Evolutionary conservation across 345 rosid species (phyloP).

Genomic region (Durio zibethinus): DNA sequence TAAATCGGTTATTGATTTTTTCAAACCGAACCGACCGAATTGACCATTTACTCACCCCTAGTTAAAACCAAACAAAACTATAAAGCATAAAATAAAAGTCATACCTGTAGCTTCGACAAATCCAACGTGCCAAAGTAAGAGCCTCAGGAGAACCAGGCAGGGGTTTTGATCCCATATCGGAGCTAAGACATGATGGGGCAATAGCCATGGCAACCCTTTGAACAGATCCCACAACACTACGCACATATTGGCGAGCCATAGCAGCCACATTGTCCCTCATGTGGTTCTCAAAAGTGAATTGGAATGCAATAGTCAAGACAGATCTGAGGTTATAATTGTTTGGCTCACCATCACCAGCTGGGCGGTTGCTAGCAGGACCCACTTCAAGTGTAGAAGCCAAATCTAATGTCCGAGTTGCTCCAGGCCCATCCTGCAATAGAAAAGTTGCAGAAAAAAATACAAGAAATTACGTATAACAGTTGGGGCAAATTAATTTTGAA

Average conservation of each 20-base stretch:
- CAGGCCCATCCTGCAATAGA: conserved; percentile 53
- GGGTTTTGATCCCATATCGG: conserved; percentile 44
- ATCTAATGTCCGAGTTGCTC: conserved; percentile 73
- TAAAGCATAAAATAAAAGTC: neutral
- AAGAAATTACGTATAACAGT: neutral
- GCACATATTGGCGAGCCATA: conserved; percentile 93
- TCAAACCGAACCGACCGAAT: too few relatives aligned
- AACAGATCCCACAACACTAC: conserved; percentile 83
- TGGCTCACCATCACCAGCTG: conserved; percentile 50
- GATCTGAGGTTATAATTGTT: conserved; percentile 66
- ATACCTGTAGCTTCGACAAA: conserved; percentile 81
- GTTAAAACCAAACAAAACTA: neutral
- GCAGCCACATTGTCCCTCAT: conserved; percentile 79
- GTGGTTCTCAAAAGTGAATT: conserved; percentile 80
- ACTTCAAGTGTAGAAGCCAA: conserved; percentile 86
- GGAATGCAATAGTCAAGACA: conserved; percentile 91
- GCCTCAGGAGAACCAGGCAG: conserved; percentile 93
- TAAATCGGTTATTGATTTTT: too few relatives aligned
- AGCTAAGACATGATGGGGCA: conserved; percentile 58
- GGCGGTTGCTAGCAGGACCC: conserved; percentile 54
- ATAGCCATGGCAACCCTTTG: conserved; percentile 98
- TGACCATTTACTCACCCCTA: too few relatives aligned
- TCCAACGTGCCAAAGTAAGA: conserved; percentile 81
- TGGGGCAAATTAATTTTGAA: neutral
- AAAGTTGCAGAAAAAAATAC: conserved; percentile 6